Conservation (phyloP, 805 yeast genomes). For the Zygoascus bituminiphila region DNA sequence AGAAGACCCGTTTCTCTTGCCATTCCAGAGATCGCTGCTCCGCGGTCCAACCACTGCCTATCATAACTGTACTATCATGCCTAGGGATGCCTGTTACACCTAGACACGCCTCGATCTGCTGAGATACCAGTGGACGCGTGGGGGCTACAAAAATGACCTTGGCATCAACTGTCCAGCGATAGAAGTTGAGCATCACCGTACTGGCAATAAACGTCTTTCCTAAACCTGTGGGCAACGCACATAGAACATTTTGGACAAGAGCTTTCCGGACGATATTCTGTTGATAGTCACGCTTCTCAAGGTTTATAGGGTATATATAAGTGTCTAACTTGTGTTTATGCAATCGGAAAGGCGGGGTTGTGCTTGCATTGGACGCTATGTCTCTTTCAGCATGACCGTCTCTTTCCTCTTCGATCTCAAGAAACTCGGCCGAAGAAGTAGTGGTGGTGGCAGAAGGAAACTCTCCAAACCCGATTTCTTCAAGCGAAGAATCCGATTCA, state of each 20-base stretch:
- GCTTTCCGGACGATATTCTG: slow-evolving; percentile 67
- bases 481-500: not conserved
- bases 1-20: slow-evolving; percentile 69
- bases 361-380: not conserved
- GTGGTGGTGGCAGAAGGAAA: not conserved
- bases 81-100: slow-evolving; percentile 78
- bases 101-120: slow-evolving; percentile 88
- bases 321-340: slow-evolving; percentile 33
- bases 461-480: not conserved
- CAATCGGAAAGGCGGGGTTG: slow-evolving; percentile 25
- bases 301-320: slow-evolving; percentile 79
- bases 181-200: slow-evolving; percentile 83
- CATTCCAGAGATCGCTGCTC: slow-evolving; percentile 72
- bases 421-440: not conserved
- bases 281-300: slow-evolving; percentile 82
- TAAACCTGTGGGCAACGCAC: slow-evolving; percentile 94
- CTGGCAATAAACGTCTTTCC: slow-evolving; percentile 97
- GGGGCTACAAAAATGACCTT: slow-evolving; percentile 95
- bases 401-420: not conserved
- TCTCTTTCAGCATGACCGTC: not conserved
- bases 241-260: slow-evolving; percentile 62
- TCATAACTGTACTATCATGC: slow-evolving; percentile 66
- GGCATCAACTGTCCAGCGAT: slow-evolving; percentile 71
- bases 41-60: slow-evolving; percentile 39
- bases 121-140: slow-evolving; percentile 91